Base-by-base conservation (phyloP, 2,329 filamentous ascomycete genomes). In the Chaetomiaceae sp. region DNA sequence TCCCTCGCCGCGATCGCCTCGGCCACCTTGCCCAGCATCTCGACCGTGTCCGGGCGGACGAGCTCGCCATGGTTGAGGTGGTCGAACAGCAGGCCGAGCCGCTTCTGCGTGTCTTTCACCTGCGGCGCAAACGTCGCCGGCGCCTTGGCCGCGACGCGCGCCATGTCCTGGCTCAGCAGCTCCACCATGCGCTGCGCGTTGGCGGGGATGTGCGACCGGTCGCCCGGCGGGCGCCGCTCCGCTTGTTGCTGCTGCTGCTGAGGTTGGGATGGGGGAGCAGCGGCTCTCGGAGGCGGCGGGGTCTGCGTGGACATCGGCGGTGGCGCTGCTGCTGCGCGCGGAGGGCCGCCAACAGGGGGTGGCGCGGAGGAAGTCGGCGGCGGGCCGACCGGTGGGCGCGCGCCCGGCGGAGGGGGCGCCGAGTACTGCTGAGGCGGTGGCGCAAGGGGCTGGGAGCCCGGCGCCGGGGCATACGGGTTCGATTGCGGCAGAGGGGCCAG, bases 51-150 rank as follows among this genome's bases (percentile, higher is more conserved):
- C 2, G 86, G 79, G 69, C 85, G 86, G 45, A 97, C 74, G 33
- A 96, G 73, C 60, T 97, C 90, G 61, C 90, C 86, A 56, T 97
- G 97, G 75, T 97, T 98, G 38, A 98, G 74, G 65, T 96, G 89
- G 62, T 98, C 91, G 64, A 96, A 97, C n/a, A 98, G 73, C 40
- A 96, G 83, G 59, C 86, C 87, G 49, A 98, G 76, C 22, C 93
- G 83, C 69, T 95, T 95, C 64, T 95, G 88, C 2, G 90, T 93
- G 63, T 97, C 93, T 59, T 88, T 86, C 17, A 98, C 89, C 64
- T 97, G 90, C 12, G 83, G 77, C 53, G 87, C 84, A 69, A 93
- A 96, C 14, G 84, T 83, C n/a, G 84, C 73, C 15, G 93, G 93
- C 1, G 93, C 93, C 56, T 88, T 85, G 26, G 82, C 71, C 49